These are phyloP conservation scores for Chiua virens DNA, from an alignment of 768 basidiomycete genomes.

Conservation along the genomic window DNA sequence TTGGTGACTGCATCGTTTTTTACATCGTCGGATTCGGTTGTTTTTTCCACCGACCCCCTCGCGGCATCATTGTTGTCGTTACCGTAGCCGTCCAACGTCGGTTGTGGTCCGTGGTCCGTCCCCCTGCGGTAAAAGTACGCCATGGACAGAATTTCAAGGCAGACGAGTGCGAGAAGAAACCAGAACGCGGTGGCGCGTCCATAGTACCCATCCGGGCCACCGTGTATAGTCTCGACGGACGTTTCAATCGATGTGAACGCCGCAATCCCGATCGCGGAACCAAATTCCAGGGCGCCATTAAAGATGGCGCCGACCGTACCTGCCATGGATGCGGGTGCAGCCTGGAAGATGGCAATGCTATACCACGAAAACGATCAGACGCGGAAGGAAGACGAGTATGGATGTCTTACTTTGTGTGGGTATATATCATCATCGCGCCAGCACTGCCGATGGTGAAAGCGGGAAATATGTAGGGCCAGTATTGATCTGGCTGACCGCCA, in stretches of 20 bases:
- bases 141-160: conserved; percentile 32
- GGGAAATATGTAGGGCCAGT: conserved; percentile 51
- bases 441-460: conserved; percentile 48
- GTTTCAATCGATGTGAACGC: conserved; percentile 50
- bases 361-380: background rate
- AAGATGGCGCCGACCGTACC: conserved; percentile 58
- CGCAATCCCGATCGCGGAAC: conserved; percentile 52
- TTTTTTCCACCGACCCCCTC: background rate
- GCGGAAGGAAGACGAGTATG: background rate
- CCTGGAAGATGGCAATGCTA: conserved; percentile 53
- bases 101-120: conserved; percentile 8
- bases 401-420: conserved; percentile 46
- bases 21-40: no score
- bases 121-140: conserved; percentile 35
- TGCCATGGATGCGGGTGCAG: conserved; percentile 46
- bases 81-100: background rate
- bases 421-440: conserved; percentile 46
- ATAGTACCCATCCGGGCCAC: conserved; percentile 31
- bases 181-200: conserved; percentile 48
- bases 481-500: conserved; percentile 39
- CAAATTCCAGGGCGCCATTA: conserved; percentile 53
- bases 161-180: conserved; percentile 42
- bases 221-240: conserved; percentile 39
- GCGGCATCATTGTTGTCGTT: background rate
- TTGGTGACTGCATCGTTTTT: no score